Base-by-base conservation (phyloP, 768 basidiomycete genomes). In the Mycena chlorophos region DNA sequence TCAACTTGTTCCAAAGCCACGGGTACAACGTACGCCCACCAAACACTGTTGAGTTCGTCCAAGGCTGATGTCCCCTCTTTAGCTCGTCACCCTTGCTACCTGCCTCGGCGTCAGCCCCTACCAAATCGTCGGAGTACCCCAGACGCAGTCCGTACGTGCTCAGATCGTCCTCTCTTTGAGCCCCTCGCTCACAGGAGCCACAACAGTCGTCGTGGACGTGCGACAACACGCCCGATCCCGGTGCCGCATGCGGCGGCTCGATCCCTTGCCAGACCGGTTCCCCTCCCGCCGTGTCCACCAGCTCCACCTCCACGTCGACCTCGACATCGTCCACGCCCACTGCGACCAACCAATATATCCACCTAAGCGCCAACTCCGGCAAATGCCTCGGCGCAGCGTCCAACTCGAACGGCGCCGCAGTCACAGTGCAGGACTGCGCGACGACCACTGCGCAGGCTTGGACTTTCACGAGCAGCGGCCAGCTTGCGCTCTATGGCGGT, bases 21-120 rank as follows among this genome's bases (percentile, higher is more conserved):
- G 58, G 55, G 56, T 46, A 69, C 66, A 54, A 66, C 48, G 69
- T 71, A 58, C 28, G 65, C 51, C 40, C 23, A 5, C 16, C 13
- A 37, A 38, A 17, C 16, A 20, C n/a, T 51, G 1, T 20, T 45
- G 23, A 12, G 34, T 22, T 38, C 16, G 8, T 27, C 37, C 17
- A 29, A 19, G 30, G 6, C 25, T 38, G 17, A 27, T 23, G 26
- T 42, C 37, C 26, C 42, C 29, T 49, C 51, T 38, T 40, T 10
- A 70, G 46, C 65, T 78, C 26, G 76, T 78, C 42, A 74, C 74
- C 10, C 54, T 78, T 26, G 75, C 75, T 6, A 70, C 76, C 40
- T 76, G 75, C 52, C 62, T 78, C 6, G 73, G 72, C 16, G 50
- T 58, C 40, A 50, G 57, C 1, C 66, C 73, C 16, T 77, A 76